These are phyloP conservation scores for Hansfordia pulvinata DNA, from an alignment of 2,329 filamentous ascomycete genomes.

Conservation along the genomic window DNA sequence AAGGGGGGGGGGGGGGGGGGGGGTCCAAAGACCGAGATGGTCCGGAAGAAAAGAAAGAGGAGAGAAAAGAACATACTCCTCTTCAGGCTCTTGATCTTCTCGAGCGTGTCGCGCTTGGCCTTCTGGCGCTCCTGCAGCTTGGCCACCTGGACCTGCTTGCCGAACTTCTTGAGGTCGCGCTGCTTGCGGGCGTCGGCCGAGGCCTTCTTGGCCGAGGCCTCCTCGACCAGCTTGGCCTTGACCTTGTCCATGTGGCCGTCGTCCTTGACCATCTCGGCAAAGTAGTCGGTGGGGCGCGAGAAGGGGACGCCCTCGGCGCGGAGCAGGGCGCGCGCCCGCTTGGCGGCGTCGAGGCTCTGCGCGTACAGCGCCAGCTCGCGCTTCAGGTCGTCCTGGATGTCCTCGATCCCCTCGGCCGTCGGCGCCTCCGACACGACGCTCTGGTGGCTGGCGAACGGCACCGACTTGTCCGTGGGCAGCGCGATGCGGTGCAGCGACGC, in stretches of 20 bases:
- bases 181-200: slow-evolving; percentile 81
- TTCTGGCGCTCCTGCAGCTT: slow-evolving; percentile 91
- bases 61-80: slow-evolving; percentile 56
- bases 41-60: too few relatives aligned
- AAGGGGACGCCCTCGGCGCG: slow-evolving; percentile 77
- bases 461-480: slow-evolving; percentile 49
- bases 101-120: slow-evolving; percentile 81
- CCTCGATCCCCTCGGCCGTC: slow-evolving; percentile 54
- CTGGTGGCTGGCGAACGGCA: slow-evolving; percentile 76
- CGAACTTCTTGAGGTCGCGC: slow-evolving; percentile 96
- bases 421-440: slow-evolving; percentile 54
- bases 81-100: slow-evolving; percentile 92
- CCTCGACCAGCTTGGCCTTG: slow-evolving; percentile 83
- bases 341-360: slow-evolving; percentile 70
- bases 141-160: slow-evolving; percentile 93
- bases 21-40: too few relatives aligned
- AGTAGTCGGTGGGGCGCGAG: slow-evolving; percentile 84
- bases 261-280: slow-evolving; percentile 97
- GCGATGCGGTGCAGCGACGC: slow-evolving; percentile 69
- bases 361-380: slow-evolving; percentile 90
- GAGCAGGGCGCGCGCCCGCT: slow-evolving; percentile 57
- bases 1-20: not conserved
- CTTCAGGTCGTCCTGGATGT: slow-evolving; percentile 82
- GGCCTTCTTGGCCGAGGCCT: slow-evolving; percentile 85
- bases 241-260: slow-evolving; percentile 98